Evolutionary conservation across 768 basidiomycete species (phyloP).

Genomic region (button mushroom (Agaricus bisporus)): DNA sequence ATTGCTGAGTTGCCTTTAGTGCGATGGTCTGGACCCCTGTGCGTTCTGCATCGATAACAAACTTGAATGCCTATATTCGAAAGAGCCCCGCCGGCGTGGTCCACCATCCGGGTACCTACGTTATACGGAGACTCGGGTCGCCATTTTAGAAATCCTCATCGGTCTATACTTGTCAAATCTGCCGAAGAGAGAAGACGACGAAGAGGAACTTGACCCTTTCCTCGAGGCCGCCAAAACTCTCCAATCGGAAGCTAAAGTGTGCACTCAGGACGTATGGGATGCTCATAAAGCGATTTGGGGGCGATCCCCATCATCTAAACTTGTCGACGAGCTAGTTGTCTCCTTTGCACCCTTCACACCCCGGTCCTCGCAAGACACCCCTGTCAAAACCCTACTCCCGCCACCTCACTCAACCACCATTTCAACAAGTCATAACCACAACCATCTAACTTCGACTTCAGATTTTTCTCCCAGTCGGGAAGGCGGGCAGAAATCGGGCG

Average conservation of each 20-base stretch:
- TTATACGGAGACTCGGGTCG: conserved; percentile 22
- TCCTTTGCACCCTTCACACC: conserved; percentile 22
- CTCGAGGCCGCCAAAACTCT: conserved; percentile 13
- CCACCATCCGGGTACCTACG: conserved; percentile 25
- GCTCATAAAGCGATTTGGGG: conserved; percentile 19
- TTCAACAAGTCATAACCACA: conserved; percentile 1
- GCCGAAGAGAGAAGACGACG: conserved; percentile 9
- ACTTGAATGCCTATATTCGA: conserved; percentile 23
- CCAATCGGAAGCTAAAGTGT: conserved; percentile 14
- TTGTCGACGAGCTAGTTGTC: conserved; percentile 18
- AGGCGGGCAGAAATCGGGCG: background rate
- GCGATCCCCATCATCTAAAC: conserved; percentile 15
- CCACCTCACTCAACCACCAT: background rate
- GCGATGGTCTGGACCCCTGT: conserved; percentile 25
- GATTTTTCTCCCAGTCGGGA: background rate
- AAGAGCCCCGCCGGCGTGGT: conserved; percentile 23
- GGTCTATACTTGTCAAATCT: conserved; percentile 17
- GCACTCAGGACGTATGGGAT: conserved; percentile 26
- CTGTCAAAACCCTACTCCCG: conserved; percentile 17
- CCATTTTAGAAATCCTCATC: conserved; percentile 22
- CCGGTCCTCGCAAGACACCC: conserved; percentile 15
- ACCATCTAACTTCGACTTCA: background rate
- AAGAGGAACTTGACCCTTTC: conserved; percentile 11
- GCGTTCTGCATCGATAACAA: conserved; percentile 22
- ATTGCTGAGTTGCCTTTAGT: conserved; percentile 13